Conservation (phyloP, 345 rosid species). For the Physaria fendleri region DNA sequence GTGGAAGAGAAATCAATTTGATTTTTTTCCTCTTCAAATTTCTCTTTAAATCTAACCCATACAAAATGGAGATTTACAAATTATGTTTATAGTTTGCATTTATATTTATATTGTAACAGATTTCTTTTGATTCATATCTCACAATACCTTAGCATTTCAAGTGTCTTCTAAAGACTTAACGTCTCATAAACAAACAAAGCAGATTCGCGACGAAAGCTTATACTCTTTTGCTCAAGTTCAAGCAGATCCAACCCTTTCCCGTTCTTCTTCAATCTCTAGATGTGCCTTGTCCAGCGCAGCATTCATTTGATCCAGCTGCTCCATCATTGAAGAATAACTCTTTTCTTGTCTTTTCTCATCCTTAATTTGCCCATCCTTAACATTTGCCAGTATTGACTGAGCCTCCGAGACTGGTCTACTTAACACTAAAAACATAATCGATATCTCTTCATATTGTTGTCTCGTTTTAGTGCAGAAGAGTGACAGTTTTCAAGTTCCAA, state of each 20-base stretch:
- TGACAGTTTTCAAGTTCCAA: conserved; percentile 46
- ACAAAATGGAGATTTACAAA: too few relatives aligned
- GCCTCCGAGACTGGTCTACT: conserved; percentile 54
- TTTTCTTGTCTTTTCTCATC: conserved; percentile 41
- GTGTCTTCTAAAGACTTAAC: too few relatives aligned
- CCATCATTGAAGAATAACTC: conserved; percentile 33
- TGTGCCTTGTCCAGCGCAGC: conserved; percentile 39
- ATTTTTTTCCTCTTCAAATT: too few relatives aligned
- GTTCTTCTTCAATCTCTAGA: conserved; percentile 40
- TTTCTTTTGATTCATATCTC: too few relatives aligned
- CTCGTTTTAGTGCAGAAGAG: conserved; percentile 41
- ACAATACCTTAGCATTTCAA: too few relatives aligned
- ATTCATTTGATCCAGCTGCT: conserved; percentile 55
- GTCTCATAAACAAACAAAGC: too few relatives aligned
- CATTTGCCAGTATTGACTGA: conserved; percentile 37
- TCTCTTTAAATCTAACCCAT: too few relatives aligned
- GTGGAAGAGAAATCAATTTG: too few relatives aligned
- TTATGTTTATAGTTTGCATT: too few relatives aligned
- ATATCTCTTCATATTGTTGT: conserved; percentile 60
- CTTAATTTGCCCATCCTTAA: conserved; percentile 25
- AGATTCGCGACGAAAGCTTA: too few relatives aligned
- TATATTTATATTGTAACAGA: too few relatives aligned
- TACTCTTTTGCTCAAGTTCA: too few relatives aligned
- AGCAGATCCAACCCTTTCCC: conserved; percentile 33
- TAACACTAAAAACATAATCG: conserved; percentile 52